Base-by-base conservation (phyloP, 176 grass and related monocot genomes). In the Puccinellia tenuiflora region DNA sequence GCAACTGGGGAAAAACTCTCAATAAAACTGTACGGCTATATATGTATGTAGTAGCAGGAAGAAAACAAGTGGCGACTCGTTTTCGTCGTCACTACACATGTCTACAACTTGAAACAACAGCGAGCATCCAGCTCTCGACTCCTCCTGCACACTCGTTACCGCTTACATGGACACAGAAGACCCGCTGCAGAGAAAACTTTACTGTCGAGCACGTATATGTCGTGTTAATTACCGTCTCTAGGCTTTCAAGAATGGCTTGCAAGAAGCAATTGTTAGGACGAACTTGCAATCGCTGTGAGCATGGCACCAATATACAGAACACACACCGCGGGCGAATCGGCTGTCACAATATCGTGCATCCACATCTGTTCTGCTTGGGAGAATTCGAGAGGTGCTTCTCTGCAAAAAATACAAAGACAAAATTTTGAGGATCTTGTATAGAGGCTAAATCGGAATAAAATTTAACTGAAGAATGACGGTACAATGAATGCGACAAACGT, bases 271-370 rank as follows among this genome's bases (percentile, higher is more conserved):
- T 62, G 85, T 64, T 83, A 76, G 83, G 52, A 62, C 46, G 54
- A 83, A 91, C 76, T 83, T 64, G 82, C 73, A 86, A 78, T 86
- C 43, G 42, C 78, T 52, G 57, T 79, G 80, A 73, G 40, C 67
- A 79, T 38, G 56, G 5, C 76, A 66, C 76, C 61, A 76, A 71
- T 83, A 56, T 85, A 90, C 85, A 88, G 55, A 26, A 70, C 79
- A 90, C 85, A 88, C 64, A 33, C 46, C 25, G 74, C 2, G 31
- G 51, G 1, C 45, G 55, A 29, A 61, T 63, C 16, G 52, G 16
- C 40, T 43, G 83, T 96, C 88, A 96, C 64, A 96, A 85, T 78
- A 96, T 93, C 14, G 74, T 85, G 75, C 94, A 96, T 77, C 72
- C 81, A 70, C 94, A 96, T 87, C 86, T 85, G 83, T 75, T 90